These are phyloP conservation scores for Stachybotrys chartarum DNA, from an alignment of 2,329 filamentous ascomycete species.

Conservation along the genomic window DNA sequence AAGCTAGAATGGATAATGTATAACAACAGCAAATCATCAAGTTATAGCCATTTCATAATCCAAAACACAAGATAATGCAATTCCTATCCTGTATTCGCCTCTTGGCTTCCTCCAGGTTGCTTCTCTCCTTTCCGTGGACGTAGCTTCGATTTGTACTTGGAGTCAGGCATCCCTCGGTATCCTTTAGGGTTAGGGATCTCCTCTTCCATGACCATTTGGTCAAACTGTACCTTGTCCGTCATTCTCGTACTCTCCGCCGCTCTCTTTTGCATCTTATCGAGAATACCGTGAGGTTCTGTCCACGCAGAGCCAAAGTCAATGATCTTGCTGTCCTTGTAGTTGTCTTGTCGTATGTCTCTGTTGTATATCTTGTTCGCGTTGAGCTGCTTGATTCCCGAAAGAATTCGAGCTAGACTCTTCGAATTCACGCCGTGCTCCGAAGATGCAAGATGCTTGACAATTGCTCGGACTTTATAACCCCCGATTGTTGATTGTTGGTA, in stretches of 20 bases:
- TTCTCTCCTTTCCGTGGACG: neutral
- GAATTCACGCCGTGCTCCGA: conserved; percentile 2
- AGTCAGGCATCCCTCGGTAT: neutral
- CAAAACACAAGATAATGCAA: no score
- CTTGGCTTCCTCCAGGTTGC: no score
- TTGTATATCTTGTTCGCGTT: conserved; percentile 8
- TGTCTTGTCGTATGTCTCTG: conserved; percentile 8
- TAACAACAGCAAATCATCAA: no score
- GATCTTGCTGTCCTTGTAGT: conserved; percentile 7
- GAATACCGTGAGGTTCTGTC: conserved; percentile 10
- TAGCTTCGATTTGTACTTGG: neutral
- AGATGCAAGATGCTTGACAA: conserved; percentile 10
- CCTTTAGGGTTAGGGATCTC: conserved; percentile 2
- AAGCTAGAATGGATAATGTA: no score
- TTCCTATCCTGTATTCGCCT: no score
- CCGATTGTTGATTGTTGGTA: conserved; percentile 8
- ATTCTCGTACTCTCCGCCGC: conserved; percentile 1
- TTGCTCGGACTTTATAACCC: conserved; percentile 6
- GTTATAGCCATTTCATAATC: no score
- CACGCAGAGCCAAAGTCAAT: conserved; percentile 12
- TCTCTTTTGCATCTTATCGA: conserved; percentile 3
- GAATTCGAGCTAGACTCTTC: neutral
- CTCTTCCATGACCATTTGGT: conserved; percentile 9
- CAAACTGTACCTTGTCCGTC: conserved; percentile 8
- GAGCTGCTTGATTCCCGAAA: conserved; percentile 2